Conservation (phyloP, 495 filamentous ascomycete genomes). For the Aspergillus olivimuriae region DNA sequence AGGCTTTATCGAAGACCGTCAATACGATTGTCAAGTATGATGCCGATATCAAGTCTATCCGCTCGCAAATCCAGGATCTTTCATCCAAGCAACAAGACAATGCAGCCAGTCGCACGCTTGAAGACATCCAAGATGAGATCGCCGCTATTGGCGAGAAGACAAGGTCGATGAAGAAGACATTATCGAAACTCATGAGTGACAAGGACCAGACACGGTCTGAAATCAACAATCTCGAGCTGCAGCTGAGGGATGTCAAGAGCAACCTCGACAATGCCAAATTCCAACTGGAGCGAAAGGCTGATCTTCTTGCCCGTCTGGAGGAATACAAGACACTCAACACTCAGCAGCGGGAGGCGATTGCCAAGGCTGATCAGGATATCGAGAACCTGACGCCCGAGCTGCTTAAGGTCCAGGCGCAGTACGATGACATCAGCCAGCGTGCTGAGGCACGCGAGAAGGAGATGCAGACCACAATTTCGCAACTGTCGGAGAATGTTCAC, state of each 20-base stretch:
- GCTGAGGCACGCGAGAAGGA: conserved; percentile 67
- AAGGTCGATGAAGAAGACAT: conserved; percentile 51
- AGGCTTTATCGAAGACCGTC: conserved; percentile 68
- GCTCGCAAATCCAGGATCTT: conserved; percentile 64
- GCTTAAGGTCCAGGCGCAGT: conserved; percentile 61
- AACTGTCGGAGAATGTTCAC: conserved; percentile 63
- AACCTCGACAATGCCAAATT: conserved; percentile 62
- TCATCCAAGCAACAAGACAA: conserved; percentile 62
- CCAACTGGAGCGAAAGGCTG: conserved; percentile 71
- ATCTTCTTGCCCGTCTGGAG: conserved; percentile 60
- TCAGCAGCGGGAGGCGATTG: conserved; percentile 61
- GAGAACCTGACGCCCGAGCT: conserved; percentile 65
- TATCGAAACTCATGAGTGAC: conserved; percentile 58
- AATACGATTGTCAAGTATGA: conserved; percentile 65
- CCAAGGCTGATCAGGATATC: conserved; percentile 61
- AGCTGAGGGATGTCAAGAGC: conserved; percentile 60
- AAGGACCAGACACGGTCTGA: conserved; percentile 62
- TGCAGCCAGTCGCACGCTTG: conserved; percentile 57
- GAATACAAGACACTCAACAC: conserved; percentile 60
- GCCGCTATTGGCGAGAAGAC: conserved; percentile 60
- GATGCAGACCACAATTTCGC: conserved; percentile 63
- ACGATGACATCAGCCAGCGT: conserved; percentile 67
- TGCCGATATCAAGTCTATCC: conserved; percentile 61
- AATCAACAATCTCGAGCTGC: conserved; percentile 64
- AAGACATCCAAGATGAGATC: conserved; percentile 78